These are phyloP conservation scores for Lagenidium giganteum DNA, from an alignment of 352 stramenopile genomes.

Conservation along the genomic window DNA sequence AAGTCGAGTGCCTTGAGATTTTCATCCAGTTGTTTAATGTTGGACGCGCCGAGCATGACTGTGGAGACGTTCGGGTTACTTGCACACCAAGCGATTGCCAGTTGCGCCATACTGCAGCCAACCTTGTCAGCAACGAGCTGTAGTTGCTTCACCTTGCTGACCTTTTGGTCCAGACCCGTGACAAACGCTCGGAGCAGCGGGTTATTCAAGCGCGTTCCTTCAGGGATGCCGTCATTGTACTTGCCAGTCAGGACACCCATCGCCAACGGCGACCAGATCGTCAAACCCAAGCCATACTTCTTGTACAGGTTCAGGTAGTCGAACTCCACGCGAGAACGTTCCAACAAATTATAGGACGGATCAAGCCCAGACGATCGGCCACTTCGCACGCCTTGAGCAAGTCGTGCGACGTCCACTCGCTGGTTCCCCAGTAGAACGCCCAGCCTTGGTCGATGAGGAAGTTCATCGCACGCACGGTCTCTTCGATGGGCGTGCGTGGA, in stretches of 20 bases:
- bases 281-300: conserved; percentile 43
- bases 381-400: conserved; percentile 30
- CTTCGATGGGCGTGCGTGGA: conserved; percentile 25
- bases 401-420: conserved; percentile 32
- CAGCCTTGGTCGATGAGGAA: conserved; percentile 28
- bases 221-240: conserved; percentile 26
- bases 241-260: conserved; percentile 54
- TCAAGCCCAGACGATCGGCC: conserved; percentile 15
- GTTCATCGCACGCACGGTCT: conserved; percentile 33
- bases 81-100: conserved; percentile 52
- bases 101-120: conserved; percentile 26
- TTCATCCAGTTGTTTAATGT: conserved; percentile 32
- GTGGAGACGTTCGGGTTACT: conserved; percentile 47
- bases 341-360: conserved; percentile 50
- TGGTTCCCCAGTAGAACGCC: conserved; percentile 35
- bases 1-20: conserved; percentile 44
- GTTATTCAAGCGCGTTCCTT: conserved; percentile 23
- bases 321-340: conserved; percentile 43
- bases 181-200: background rate
- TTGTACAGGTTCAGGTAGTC: conserved; percentile 48
- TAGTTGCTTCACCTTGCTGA: conserved; percentile 23
- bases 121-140: conserved; percentile 32
- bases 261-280: conserved; percentile 33
- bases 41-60: conserved; percentile 49
- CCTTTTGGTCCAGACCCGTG: conserved; percentile 5